phyloP scores from a whole-genome alignment of 495 filamentous ascomycete genomes.

The Physcia stellaris region DNA sequence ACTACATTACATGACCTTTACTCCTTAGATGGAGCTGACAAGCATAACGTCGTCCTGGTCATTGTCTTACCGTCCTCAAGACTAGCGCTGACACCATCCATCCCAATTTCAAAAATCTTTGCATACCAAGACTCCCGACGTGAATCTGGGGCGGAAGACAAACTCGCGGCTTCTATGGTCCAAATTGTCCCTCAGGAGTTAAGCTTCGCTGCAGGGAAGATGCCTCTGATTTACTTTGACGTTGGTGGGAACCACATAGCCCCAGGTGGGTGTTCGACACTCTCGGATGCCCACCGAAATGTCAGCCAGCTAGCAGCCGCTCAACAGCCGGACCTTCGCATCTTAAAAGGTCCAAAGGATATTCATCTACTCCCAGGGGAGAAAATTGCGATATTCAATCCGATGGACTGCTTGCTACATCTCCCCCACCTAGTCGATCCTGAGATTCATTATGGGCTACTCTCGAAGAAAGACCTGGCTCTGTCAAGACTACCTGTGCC shows the following conservation, averaged over 20 bases:
- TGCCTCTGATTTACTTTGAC: neutral
- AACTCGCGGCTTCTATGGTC: neutral
- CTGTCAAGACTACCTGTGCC: neutral
- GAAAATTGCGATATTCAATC: neutral
- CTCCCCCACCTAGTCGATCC: neutral
- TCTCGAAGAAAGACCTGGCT: neutral
- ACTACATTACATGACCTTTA: neutral
- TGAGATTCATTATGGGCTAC: neutral
- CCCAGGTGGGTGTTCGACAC: neutral
- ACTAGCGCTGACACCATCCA: neutral
- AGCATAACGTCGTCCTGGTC: neutral
- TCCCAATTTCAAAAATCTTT: neutral
- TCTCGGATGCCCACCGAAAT: neutral
- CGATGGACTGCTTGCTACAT: neutral
- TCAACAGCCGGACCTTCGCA: neutral
- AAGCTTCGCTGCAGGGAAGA: neutral
- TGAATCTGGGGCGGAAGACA: neutral
- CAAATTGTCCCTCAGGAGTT: neutral
- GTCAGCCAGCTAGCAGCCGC: neutral
- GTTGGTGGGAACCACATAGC: neutral
- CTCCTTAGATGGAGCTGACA: neutral
- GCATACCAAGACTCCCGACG: neutral
- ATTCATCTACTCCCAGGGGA: neutral
- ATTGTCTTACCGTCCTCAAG: neutral
- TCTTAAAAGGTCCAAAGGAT: neutral